A percentile compares a stretch with the other conserved stretches of the same genome.
These are phyloP conservation scores for Teratosphaeria gauchensis DNA, from an alignment of 2,329 filamentous ascomycete species.

Conservation along the genomic window DNA sequence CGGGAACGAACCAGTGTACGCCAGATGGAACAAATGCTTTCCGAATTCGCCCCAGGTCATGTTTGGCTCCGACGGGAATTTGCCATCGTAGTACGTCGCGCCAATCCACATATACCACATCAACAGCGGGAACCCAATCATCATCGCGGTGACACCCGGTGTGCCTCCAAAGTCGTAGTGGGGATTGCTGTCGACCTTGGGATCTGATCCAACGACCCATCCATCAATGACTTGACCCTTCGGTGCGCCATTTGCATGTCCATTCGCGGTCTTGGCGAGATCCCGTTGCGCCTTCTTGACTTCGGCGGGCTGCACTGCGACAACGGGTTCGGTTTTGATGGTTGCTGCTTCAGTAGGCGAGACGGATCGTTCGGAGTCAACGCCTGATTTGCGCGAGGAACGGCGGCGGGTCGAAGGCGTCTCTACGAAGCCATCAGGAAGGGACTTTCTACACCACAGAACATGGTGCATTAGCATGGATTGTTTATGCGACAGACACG, in stretches of 20 bases:
- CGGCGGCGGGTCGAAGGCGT: constrained; percentile 34
- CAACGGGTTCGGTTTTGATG: constrained; percentile 7
- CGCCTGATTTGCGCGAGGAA: constrained; percentile 31
- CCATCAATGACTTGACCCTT: constrained; percentile 32
- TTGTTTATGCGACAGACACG: neutral
- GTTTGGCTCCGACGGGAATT: constrained; percentile 50
- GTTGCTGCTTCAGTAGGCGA: constrained; percentile 18
- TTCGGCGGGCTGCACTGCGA: constrained; percentile 3
- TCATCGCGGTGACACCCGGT: constrained; percentile 69
- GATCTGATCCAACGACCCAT: constrained; percentile 27
- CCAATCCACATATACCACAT: constrained; percentile 99
- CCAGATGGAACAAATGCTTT: constrained; percentile 58
- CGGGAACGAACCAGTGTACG: constrained; percentile 79
- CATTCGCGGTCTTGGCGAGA: constrained; percentile 9
- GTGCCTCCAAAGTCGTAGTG: constrained; percentile 79
- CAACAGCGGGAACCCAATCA: constrained; percentile 83
- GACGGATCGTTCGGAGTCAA: constrained; percentile 27
- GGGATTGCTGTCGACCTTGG: constrained; percentile 37
- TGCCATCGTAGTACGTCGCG: constrained; percentile 81
- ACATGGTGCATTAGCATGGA: neutral
- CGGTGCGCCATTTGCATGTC: constrained; percentile 25
- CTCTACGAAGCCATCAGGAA: constrained; percentile 38
- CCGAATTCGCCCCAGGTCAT: constrained; percentile 58
- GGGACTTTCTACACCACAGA: constrained; percentile 23
- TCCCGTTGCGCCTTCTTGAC: constrained; percentile 6